phyloP scores from a whole-genome alignment of 305 asterid species.

The Stenogyne calaminthoides region DNA sequence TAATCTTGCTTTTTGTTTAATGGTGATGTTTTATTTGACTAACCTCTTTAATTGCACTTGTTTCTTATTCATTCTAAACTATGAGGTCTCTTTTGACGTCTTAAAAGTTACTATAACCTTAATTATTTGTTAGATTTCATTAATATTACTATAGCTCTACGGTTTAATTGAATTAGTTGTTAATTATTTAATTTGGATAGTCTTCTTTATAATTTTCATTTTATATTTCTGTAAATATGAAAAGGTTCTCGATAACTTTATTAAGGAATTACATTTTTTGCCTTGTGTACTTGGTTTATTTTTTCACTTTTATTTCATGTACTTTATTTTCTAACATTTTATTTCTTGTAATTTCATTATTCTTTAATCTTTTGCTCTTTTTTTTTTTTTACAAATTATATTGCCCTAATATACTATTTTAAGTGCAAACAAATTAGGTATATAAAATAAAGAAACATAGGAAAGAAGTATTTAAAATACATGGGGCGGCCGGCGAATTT shows the following conservation, averaged over 20 bases:
- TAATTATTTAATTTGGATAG: background rate
- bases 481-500: background rate
- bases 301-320: background rate
- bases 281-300: background rate
- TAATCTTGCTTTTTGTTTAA: background rate
- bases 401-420: background rate
- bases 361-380: background rate
- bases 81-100: background rate
- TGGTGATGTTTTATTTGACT: background rate
- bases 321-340: background rate
- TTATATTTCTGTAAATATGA: too few species aligned
- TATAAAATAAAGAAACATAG: background rate
- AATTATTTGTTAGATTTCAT: too few species aligned
- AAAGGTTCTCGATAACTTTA: too few species aligned
- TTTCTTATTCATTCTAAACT: background rate
- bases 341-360: background rate
- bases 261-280: too few species aligned
- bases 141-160: too few species aligned
- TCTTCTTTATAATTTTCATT: background rate
- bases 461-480: too few species aligned
- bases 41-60: background rate
- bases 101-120: too few species aligned
- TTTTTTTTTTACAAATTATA: background rate
- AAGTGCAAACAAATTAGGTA: background rate
- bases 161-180: background rate